Evolutionary conservation across 345 rosid genomes (phyloP).

Genomic region (Salix udensis): DNA sequence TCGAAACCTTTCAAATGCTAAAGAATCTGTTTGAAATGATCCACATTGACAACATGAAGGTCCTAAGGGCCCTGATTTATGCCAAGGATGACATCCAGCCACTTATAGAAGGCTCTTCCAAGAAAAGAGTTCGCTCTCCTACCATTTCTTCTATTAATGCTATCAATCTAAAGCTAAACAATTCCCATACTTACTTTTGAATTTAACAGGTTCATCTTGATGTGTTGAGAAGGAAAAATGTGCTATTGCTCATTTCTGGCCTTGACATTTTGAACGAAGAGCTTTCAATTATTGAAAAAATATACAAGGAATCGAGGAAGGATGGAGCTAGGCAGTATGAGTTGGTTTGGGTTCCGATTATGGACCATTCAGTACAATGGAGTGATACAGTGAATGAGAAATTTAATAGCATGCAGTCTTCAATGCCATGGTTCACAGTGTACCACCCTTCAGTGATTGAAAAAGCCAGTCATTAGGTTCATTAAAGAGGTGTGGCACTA

Average conservation of each 20-base stretch:
- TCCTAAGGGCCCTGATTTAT: constrained; percentile 72
- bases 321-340: constrained; percentile 53
- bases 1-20: constrained; percentile 47
- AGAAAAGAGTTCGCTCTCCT: constrained; percentile 50
- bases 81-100: constrained; percentile 59
- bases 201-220: constrained; percentile 56
- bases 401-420: constrained; percentile 47
- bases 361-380: constrained; percentile 42
- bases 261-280: constrained; percentile 63
- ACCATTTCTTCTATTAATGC: neutral
- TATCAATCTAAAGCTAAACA: neutral
- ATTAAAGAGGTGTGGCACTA: constrained; percentile 78
- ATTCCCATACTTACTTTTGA: neutral
- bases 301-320: constrained; percentile 63
- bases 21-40: constrained; percentile 42
- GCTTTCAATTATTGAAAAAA: constrained; percentile 79
- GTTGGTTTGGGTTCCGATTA: constrained; percentile 81
- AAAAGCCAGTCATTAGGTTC: constrained; percentile 59
- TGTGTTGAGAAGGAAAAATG: constrained; percentile 73
- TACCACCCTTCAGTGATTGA: constrained; percentile 54
- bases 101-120: constrained; percentile 62
- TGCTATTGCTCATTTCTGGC: constrained; percentile 68
- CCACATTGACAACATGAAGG: constrained; percentile 87
- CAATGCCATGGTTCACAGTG: constrained; percentile 88
- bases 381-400: constrained; percentile 34